Conservation (phyloP, 2,329 filamentous ascomycete species). For the Aspergillus ruber region DNA sequence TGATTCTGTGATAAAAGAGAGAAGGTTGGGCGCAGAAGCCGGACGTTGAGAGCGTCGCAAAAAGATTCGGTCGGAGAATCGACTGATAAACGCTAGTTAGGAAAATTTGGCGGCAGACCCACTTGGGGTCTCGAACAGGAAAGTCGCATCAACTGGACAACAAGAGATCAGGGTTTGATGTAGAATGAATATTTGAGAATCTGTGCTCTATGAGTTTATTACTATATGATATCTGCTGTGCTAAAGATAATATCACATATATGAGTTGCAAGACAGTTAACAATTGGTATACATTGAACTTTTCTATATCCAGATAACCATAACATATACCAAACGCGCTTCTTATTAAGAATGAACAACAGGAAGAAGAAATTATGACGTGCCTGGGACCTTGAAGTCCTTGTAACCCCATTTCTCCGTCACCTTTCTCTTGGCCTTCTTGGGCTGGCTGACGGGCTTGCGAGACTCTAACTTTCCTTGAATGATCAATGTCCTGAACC, state of each 20-base stretch:
- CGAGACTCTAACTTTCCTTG: constrained; percentile 83
- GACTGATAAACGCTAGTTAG: constrained; percentile 3
- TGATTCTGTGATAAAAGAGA: constrained; percentile 5
- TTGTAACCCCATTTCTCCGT: constrained; percentile 99
- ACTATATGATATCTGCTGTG: background rate
- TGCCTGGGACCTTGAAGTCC: constrained; percentile 63
- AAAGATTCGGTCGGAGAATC: background rate
- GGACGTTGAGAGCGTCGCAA: background rate
- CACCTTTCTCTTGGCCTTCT: constrained; percentile 70
- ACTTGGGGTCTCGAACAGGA: constrained; percentile 8
- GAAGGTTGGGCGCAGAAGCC: background rate
- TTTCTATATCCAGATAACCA: background rate
- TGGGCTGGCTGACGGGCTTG: constrained; percentile 70
- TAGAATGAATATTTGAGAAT: background rate
- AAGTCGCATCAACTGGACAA: background rate
- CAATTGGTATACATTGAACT: background rate
- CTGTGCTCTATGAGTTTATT: background rate
- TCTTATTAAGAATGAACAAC: constrained; percentile 5
- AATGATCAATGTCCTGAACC: constrained; percentile 82
- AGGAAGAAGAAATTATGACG: constrained; percentile 15
- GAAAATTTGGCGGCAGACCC: constrained; percentile 14
- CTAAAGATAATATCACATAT: background rate
- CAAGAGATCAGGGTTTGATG: background rate
- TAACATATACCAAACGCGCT: constrained; percentile 1
- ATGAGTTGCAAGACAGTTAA: background rate